Base-by-base conservation (phyloP, 768 basidiomycete genomes). In the Trametes sanguinea region DNA sequence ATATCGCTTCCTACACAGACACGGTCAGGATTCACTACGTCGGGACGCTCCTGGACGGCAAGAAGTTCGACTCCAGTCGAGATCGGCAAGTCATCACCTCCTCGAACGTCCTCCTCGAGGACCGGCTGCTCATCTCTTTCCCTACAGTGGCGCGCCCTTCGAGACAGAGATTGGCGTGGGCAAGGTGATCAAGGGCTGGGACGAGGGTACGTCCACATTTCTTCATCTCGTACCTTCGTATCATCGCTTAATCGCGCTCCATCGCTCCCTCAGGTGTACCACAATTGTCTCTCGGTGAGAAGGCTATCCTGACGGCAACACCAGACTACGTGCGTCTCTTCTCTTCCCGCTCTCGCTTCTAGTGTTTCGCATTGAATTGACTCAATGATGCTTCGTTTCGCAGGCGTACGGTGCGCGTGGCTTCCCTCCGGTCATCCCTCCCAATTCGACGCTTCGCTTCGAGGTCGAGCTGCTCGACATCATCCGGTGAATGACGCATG, bases 111-210 rank as follows among this genome's bases (percentile, higher is more conserved):
- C 44, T 14, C 35, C 6, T 11, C 35, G 22, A n/a, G 42, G 37
- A 22, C 32, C 27, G 14, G 30, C 30, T 39, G 60, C 53, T 65
- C 42, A 48, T 22, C 39, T 51, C 17, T 17, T 2, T 47, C 42
- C 48, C 37, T 44, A 30, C 72, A 91, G 92, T 42, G 77, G 78
- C 0, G 2, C 3, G 0, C 83, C 90, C 1, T 94, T 94, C 72
- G 68, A 74, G 63, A 91, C 89, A 3, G 70, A 83, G 71, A 93
- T 94, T 64, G 91, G 93, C 47, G 77, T 85, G 17, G 89, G 90
- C 7, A 86, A 87, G 70, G 93, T 95, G 50, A 94, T 95, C 76
- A 88, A 81, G 70, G 91, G 93, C 33, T 95, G 92, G 94, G 93
- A 94, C 69, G 90, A 94, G 73, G 93, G 94, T 88, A 65, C 67